These are phyloP conservation scores for Cyberlindnera americana DNA, from an alignment of 805 yeast species.

Conservation along the genomic window DNA sequence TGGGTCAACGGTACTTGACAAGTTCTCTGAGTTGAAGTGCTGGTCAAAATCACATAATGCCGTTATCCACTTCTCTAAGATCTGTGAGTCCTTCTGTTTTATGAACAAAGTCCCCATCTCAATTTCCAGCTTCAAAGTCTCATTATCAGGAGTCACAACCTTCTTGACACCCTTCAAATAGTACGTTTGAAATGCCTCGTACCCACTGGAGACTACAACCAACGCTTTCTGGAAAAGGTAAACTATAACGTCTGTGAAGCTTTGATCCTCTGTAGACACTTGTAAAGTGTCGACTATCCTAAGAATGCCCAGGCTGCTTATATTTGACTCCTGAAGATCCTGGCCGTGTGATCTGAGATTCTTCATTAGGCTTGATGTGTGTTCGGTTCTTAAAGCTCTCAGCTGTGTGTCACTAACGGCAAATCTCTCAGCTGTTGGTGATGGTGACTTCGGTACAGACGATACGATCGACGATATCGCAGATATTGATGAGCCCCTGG, in stretches of 20 bases:
- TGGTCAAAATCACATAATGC: conserved; percentile 34
- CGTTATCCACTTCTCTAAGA: conserved; percentile 40
- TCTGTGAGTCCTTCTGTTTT: conserved; percentile 27
- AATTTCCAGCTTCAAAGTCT: conserved; percentile 17
- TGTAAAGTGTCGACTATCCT: conserved; percentile 34
- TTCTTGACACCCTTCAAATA: conserved; percentile 8
- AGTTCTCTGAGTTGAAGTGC: conserved; percentile 26
- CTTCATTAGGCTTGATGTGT: conserved; percentile 12
- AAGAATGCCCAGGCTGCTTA: conserved; percentile 34
- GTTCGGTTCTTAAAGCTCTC: conserved; percentile 21
- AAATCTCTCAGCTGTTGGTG: conserved; percentile 15
- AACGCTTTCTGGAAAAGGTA: conserved; percentile 31
- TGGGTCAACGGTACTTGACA: conserved; percentile 32
- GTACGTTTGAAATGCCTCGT: conserved; percentile 7
- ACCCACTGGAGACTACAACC: conserved; percentile 14
- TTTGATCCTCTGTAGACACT: conserved; percentile 29
- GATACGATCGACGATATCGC: conserved; percentile 29
- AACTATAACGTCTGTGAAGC: conserved; percentile 29
- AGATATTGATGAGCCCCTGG: conserved; percentile 29
- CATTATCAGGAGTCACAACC: conserved; percentile 22
- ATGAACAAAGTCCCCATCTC: conserved; percentile 22
- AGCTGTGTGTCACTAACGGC: conserved; percentile 12
- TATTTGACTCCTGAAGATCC: conserved; percentile 22
- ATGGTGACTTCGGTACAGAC: conserved; percentile 27
- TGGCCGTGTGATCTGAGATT: conserved; percentile 18